These are phyloP conservation scores for Starmera dryadoides DNA, from an alignment of 805 yeast genomes.

Conservation along the genomic window DNA sequence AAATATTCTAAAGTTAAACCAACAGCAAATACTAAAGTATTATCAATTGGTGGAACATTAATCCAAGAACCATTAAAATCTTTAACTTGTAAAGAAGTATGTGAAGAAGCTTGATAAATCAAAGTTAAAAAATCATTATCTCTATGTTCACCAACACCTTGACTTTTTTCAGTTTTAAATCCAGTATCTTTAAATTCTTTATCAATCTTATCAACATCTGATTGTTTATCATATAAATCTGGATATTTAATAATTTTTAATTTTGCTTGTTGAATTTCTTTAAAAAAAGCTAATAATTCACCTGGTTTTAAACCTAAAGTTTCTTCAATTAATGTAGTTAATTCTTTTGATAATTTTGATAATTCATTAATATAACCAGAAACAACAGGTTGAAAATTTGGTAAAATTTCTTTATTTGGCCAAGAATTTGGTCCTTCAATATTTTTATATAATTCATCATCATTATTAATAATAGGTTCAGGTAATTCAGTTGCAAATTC, in stretches of 20 bases:
- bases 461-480: slow-evolving; percentile 20
- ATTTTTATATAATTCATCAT: slow-evolving; percentile 30
- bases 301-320: slow-evolving; percentile 41
- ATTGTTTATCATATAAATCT: slow-evolving; percentile 1
- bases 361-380: slow-evolving; percentile 35
- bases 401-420: slow-evolving; percentile 29
- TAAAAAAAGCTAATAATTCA: slow-evolving; percentile 41
- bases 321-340: slow-evolving; percentile 45
- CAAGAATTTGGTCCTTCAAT: slow-evolving; percentile 42
- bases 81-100: slow-evolving; percentile 38
- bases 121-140: slow-evolving; percentile 58
- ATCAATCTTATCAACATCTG: slow-evolving; percentile 24
- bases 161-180: slow-evolving; percentile 31
- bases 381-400: slow-evolving; percentile 25
- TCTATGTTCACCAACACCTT: slow-evolving; percentile 41
- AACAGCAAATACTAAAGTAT: slow-evolving; percentile 38
- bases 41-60: slow-evolving; percentile 31
- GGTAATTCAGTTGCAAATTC: slow-evolving; percentile 46
- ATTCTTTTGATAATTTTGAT: slow-evolving; percentile 32
- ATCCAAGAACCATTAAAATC: slow-evolving; percentile 41
- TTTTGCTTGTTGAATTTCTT: slow-evolving; percentile 31
- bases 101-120: slow-evolving; percentile 49
- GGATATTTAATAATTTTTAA: slow-evolving; percentile 37
- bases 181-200: slow-evolving; percentile 37
- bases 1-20: slow-evolving; percentile 44